These are phyloP conservation scores for Rhizopogon sp. DNA, from an alignment of 768 basidiomycete genomes.

Conservation along the genomic window DNA sequence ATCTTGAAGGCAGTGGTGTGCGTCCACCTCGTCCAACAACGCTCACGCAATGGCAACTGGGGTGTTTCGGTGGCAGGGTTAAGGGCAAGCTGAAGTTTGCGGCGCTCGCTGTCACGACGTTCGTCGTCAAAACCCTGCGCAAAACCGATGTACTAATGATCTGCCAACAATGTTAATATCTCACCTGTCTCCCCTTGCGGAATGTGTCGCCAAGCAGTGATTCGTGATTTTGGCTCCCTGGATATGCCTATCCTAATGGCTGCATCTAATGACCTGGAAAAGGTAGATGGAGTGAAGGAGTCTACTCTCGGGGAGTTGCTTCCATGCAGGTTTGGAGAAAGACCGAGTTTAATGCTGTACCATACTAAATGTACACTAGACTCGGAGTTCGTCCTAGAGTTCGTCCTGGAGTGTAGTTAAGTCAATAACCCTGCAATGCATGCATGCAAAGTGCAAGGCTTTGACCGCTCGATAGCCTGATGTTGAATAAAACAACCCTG, in stretches of 20 bases:
- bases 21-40: slow-evolving; percentile 6
- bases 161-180: slow-evolving; percentile 55
- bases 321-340: slow-evolving; percentile 69
- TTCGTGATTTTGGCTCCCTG: slow-evolving; percentile 78
- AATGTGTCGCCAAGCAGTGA: slow-evolving; percentile 87
- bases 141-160: neutral
- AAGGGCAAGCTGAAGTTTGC: slow-evolving; percentile 69
- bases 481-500: too few relatives aligned
- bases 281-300: slow-evolving; percentile 40
- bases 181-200: slow-evolving; percentile 81
- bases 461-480: too few relatives aligned
- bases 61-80: slow-evolving; percentile 49
- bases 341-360: neutral
- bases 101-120: slow-evolving; percentile 81
- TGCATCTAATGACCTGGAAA: slow-evolving; percentile 54
- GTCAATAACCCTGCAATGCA: too few relatives aligned
- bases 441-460: too few relatives aligned
- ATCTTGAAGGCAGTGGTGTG: slow-evolving; percentile 91
- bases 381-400: too few relatives aligned
- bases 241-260: slow-evolving; percentile 71
- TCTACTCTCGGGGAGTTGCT: slow-evolving; percentile 71
- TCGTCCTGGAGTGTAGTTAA: too few relatives aligned
- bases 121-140: slow-evolving; percentile 17
- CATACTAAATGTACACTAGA: too few relatives aligned
- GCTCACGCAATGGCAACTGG: neutral